phyloP scores from a whole-genome alignment of 257 asterid genomes.

The Fraxinus anomala region DNA sequence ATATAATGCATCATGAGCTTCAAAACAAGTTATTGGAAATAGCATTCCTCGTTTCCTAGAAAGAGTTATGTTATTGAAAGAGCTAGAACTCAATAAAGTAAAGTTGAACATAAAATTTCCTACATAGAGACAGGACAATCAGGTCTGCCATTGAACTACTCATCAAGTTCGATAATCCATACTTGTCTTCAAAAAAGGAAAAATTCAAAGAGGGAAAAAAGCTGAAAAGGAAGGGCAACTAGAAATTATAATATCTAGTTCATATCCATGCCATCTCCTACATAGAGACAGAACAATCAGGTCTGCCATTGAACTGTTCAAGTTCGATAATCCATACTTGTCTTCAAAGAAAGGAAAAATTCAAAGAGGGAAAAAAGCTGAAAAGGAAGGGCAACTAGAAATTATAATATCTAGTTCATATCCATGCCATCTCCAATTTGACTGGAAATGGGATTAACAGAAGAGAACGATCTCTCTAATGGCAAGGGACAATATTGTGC shows the following conservation, averaged over 20 bases:
- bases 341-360: conserved; percentile 38
- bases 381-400: conserved; percentile 36
- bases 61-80: conserved; percentile 44
- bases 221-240: conserved; percentile 32
- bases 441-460: conserved; percentile 82
- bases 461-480: conserved; percentile 78
- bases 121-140: conserved; percentile 56
- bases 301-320: conserved; percentile 52
- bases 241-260: conserved; percentile 56
- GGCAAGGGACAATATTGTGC: conserved; percentile 77
- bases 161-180: conserved; percentile 40
- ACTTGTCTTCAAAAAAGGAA: conserved; percentile 39
- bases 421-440: conserved; percentile 95
- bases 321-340: conserved; percentile 45
- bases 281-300: conserved; percentile 52
- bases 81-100: conserved; percentile 46
- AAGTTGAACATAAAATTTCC: conserved; percentile 56
- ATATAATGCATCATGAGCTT: conserved; percentile 35
- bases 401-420: conserved; percentile 58
- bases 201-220: conserved; percentile 29
- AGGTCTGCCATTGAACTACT: conserved; percentile 52
- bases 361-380: conserved; percentile 27
- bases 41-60: conserved; percentile 48
- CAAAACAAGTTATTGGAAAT: conserved; percentile 43
- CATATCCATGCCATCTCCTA: conserved; percentile 92